Evolutionary conservation across 2,329 filamentous ascomycete genomes (phyloP).

Genomic region (Trichophyton mentagrophytes): DNA sequence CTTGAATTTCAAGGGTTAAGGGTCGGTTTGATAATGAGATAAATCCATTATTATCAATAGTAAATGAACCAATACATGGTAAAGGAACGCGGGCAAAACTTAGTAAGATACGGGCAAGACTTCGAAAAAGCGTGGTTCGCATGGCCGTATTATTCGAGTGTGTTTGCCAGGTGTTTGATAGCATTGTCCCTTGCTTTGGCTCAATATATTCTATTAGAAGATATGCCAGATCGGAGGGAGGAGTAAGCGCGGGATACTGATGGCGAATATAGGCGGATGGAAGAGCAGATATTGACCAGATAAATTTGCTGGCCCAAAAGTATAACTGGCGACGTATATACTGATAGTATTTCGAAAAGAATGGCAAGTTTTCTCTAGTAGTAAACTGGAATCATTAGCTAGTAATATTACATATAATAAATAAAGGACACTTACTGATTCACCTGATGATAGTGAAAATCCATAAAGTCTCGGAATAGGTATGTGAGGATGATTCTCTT

Average conservation of each 20-base stretch:
- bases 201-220: slow-evolving; percentile 17
- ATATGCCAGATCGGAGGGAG: slow-evolving; percentile 5
- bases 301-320: not conserved
- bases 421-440: not conserved
- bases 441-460: slow-evolving; percentile 10
- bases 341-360: not conserved
- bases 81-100: slow-evolving; percentile 15
- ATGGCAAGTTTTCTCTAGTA: not conserved
- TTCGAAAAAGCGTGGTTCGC: slow-evolving; percentile 16
- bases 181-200: slow-evolving; percentile 13
- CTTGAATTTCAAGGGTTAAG: slow-evolving; percentile 17
- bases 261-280: slow-evolving; percentile 3
- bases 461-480: slow-evolving; percentile 13
- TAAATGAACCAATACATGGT: slow-evolving; percentile 25
- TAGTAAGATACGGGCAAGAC: slow-evolving; percentile 15
- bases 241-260: not conserved
- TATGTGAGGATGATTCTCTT: slow-evolving; percentile 8
- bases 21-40: slow-evolving; percentile 18
- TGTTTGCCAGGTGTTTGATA: slow-evolving; percentile 17
- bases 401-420: not conserved
- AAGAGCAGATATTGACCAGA: not conserved
- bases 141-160: slow-evolving; percentile 10
- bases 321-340: not conserved
- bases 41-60: slow-evolving; percentile 18
- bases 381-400: slow-evolving; percentile 21